A percentile compares a stretch with the other conserved stretches of the same genome.
Evolutionary conservation across 441 rosid species (phyloP).

Genomic region (Heliophila coronopifolia): DNA sequence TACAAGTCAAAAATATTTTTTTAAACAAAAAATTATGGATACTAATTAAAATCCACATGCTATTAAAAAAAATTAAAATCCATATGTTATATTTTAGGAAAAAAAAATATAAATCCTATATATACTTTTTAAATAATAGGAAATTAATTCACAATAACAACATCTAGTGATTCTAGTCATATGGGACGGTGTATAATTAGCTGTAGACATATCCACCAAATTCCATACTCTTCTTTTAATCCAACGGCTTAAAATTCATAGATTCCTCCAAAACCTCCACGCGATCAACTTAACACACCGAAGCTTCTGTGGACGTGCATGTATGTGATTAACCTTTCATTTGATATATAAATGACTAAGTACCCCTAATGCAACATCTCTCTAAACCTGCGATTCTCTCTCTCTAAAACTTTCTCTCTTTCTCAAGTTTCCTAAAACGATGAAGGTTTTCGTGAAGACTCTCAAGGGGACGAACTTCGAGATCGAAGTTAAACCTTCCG

Average conservation of each 20-base stretch:
- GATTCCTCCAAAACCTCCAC: not conserved
- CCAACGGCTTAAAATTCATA: not conserved
- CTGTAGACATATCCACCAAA: not conserved
- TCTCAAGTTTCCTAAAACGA: slow-evolving; percentile 28
- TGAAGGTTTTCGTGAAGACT: slow-evolving; percentile 78
- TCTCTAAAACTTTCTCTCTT: slow-evolving; percentile 9
- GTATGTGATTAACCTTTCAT: not conserved
- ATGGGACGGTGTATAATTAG: not conserved
- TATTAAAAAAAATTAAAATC: no score
- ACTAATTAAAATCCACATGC: no score
- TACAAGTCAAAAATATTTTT: no score
- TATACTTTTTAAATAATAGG: no score
- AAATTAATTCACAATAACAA: no score
- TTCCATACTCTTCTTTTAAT: not conserved
- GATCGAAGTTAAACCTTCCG: slow-evolving; percentile 63
- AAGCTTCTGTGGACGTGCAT: not conserved
- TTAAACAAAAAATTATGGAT: no score
- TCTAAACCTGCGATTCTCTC: slow-evolving; percentile 19
- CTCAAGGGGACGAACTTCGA: slow-evolving; percentile 72
- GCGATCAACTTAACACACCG: not conserved
- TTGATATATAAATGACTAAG: slow-evolving; percentile 21
- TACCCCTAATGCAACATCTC: slow-evolving; percentile 19
- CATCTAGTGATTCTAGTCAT: no score
- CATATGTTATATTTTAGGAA: no score
- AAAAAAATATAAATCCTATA: no score